Conservation (phyloP, 1,139 yeast genomes). For the Protomyces inouyei region DNA sequence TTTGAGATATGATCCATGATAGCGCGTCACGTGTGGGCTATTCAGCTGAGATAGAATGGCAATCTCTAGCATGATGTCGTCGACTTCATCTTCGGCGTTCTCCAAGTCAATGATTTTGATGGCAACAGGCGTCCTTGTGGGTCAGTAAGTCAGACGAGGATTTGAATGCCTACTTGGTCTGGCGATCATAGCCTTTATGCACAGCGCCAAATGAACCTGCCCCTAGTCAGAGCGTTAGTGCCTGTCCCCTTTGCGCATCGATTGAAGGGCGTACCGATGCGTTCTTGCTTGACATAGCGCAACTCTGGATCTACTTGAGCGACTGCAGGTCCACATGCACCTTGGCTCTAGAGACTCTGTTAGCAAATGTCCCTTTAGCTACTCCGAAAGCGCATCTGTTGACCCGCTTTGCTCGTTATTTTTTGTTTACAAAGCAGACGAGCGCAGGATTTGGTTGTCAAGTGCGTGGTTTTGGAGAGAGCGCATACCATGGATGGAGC, state of each 20-base stretch:
- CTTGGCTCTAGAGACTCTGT: not conserved
- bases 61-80: constrained; percentile 66
- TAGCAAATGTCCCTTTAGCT: not conserved
- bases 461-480: no score
- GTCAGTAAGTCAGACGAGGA: constrained; percentile 33
- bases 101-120: constrained; percentile 75
- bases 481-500: no score
- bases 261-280: constrained; percentile 8
- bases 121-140: constrained; percentile 53
- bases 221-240: constrained; percentile 46
- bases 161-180: not conserved
- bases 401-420: no score
- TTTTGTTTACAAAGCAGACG: no score
- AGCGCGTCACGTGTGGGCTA: constrained; percentile 48
- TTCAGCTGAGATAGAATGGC: constrained; percentile 61
- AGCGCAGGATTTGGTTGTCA: no score
- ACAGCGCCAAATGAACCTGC: constrained; percentile 87
- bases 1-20: constrained; percentile 57
- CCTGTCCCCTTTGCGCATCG: not conserved
- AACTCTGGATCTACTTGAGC: constrained; percentile 74
- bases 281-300: constrained; percentile 27
- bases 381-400: no score
- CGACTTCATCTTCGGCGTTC: constrained; percentile 66
- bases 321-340: not conserved
- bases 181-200: constrained; percentile 49